Evolutionary conservation across 768 basidiomycete genomes (phyloP).

Genomic region (Rhodotorula babjevae): DNA sequence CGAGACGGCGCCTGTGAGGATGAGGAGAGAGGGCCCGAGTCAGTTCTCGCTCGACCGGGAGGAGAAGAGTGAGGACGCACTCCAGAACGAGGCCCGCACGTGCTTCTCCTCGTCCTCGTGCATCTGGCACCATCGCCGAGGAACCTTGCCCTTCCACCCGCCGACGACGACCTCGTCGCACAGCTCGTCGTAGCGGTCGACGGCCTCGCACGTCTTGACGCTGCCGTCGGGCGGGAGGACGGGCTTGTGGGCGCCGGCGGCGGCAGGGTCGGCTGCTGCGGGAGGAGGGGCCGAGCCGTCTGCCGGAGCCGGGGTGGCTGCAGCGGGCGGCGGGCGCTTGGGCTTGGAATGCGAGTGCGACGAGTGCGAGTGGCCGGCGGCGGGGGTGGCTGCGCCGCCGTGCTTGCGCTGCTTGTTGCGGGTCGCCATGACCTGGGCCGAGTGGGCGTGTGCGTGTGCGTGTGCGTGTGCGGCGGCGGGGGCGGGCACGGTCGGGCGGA

Average conservation of each 20-base stretch:
- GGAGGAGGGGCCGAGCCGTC: slow-evolving; percentile 5
- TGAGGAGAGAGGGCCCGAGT: not conserved
- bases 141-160: slow-evolving; percentile 36
- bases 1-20: slow-evolving; percentile 21
- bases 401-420: not conserved
- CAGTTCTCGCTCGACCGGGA: not conserved
- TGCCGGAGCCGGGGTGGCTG: not conserved
- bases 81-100: slow-evolving; percentile 23
- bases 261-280: not conserved
- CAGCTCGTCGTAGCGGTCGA: slow-evolving; percentile 25
- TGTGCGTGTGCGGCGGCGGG: not conserved
- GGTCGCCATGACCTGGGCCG: too few relatives aligned
- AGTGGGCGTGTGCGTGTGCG: not conserved
- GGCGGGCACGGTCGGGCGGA: too few relatives aligned
- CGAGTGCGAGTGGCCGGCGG: not conserved
- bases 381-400: too few relatives aligned
- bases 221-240: slow-evolving; percentile 17
- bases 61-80: slow-evolving; percentile 9
- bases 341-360: not conserved
- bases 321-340: slow-evolving; percentile 16
- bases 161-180: slow-evolving; percentile 37
- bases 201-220: slow-evolving; percentile 32
- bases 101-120: slow-evolving; percentile 36
- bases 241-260: slow-evolving; percentile 9
- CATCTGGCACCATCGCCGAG: slow-evolving; percentile 23